These are phyloP conservation scores for Limonomyces culmigenus DNA, from an alignment of 1,284 basidiomycete species.

Conservation along the genomic window DNA sequence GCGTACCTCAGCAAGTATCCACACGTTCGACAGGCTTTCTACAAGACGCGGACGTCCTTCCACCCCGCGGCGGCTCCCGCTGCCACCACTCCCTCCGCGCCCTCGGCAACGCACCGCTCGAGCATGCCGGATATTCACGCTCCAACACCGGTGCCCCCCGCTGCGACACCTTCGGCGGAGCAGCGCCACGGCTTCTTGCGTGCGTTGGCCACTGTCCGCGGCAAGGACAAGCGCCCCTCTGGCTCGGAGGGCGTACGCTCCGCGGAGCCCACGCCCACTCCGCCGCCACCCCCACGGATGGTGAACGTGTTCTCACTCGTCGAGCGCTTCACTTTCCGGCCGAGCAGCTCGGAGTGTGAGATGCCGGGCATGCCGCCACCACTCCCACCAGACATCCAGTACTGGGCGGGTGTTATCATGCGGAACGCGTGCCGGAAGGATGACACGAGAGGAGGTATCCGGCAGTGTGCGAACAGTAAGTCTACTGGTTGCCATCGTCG, in stretches of 20 bases:
- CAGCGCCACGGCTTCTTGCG: conserved; percentile 13
- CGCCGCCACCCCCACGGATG: conserved; percentile 22
- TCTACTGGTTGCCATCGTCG: conserved; percentile 1
- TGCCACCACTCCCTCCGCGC: no score
- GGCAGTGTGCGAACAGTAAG: conserved; percentile 94
- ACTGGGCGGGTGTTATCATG: conserved; percentile 99
- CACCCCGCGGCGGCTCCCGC: conserved; percentile 45
- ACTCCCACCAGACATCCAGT: conserved; percentile 86
- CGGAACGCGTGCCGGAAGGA: conserved; percentile 98
- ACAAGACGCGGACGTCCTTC: conserved; percentile 62
- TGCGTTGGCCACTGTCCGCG: no score
- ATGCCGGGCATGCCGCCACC: conserved; percentile 53
- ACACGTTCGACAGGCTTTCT: conserved; percentile 94
- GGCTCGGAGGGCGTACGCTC: conserved; percentile 1
- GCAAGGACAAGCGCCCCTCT: no score
- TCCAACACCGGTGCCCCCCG: no score
- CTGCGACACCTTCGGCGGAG: conserved; percentile 11
- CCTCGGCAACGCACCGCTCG: no score
- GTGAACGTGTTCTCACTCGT: conserved; percentile 93
- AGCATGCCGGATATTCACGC: no score
- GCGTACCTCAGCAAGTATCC: conserved; percentile 98
- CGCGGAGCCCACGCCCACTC: conserved; percentile 10
- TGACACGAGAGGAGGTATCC: conserved; percentile 78
- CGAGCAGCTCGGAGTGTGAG: conserved; percentile 64
- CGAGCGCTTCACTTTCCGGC: conserved; percentile 89